Evolutionary conservation across 2,329 filamentous ascomycete genomes (phyloP).

Genomic region (Botryotinia convoluta): DNA sequence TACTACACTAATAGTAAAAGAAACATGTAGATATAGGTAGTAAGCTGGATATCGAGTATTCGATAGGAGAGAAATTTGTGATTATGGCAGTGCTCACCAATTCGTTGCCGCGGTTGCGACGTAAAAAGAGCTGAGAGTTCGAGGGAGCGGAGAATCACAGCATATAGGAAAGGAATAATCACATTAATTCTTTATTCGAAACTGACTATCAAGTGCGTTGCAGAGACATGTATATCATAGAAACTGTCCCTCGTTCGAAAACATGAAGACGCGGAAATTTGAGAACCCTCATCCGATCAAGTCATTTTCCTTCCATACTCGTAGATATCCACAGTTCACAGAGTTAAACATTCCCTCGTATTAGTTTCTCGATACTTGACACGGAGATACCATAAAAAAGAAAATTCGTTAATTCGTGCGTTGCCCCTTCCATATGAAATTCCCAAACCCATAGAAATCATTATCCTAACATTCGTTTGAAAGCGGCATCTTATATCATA

Average conservation of each 20-base stretch:
- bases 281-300: not conserved
- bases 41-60: no score
- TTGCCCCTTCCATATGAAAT: not conserved
- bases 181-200: not conserved
- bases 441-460: not conserved
- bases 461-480: not conserved
- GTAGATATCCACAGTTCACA: not conserved
- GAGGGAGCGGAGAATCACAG: not conserved
- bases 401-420: not conserved
- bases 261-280: not conserved
- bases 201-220: not conserved
- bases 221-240: not conserved
- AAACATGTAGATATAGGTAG: no score
- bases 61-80: no score
- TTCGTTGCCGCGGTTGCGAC: not conserved
- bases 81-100: not conserved
- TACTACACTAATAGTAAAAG: no score
- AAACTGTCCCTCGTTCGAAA: not conserved
- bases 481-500: not conserved
- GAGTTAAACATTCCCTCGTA: not conserved
- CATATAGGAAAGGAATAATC: not conserved
- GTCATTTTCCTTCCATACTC: not conserved
- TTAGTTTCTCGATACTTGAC: not conserved
- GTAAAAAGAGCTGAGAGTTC: not conserved
- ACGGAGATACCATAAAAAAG: not conserved